These are phyloP conservation scores for Microbotryum intermedium DNA, from an alignment of 1,284 basidiomycete genomes.

Conservation along the genomic window DNA sequence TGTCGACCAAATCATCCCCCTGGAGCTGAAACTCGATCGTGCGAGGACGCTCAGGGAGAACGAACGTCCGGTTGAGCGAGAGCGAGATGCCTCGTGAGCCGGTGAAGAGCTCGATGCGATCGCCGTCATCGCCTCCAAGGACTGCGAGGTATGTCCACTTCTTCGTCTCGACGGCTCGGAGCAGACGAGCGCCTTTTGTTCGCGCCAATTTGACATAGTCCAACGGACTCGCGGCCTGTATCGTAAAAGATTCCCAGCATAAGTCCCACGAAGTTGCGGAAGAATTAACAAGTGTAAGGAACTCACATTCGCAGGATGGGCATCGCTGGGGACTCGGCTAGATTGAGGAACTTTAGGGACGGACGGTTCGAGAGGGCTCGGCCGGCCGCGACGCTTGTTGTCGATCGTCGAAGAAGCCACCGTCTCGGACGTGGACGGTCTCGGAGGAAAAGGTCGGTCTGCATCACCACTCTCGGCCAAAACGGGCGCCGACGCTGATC, in stretches of 20 bases:
- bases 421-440: no score
- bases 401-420: background rate
- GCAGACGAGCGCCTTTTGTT: slow-evolving; percentile 69
- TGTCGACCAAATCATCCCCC: slow-evolving; percentile 75
- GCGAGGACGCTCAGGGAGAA: slow-evolving; percentile 73
- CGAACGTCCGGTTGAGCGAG: slow-evolving; percentile 57
- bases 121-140: slow-evolving; percentile 80
- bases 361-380: background rate
- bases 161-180: slow-evolving; percentile 73
- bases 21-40: slow-evolving; percentile 75
- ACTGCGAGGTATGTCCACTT: slow-evolving; percentile 81
- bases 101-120: slow-evolving; percentile 81
- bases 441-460: no score
- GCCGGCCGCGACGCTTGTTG: background rate
- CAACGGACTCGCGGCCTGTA: slow-evolving; percentile 37
- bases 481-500: no score
- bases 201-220: slow-evolving; percentile 82
- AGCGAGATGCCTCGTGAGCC: slow-evolving; percentile 35
- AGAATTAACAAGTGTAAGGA: background rate
- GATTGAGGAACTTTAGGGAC: background rate
- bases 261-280: background rate
- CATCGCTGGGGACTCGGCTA: slow-evolving; percentile 11
- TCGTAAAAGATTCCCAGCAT: background rate
- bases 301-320: slow-evolving; percentile 7
- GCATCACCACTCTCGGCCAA: no score